A percentile compares a stretch with the other conserved stretches of the same genome.
These are phyloP conservation scores for Coemansia sp. DNA, from an alignment of 192 early-diverging fungal species.

Conservation along the genomic window DNA sequence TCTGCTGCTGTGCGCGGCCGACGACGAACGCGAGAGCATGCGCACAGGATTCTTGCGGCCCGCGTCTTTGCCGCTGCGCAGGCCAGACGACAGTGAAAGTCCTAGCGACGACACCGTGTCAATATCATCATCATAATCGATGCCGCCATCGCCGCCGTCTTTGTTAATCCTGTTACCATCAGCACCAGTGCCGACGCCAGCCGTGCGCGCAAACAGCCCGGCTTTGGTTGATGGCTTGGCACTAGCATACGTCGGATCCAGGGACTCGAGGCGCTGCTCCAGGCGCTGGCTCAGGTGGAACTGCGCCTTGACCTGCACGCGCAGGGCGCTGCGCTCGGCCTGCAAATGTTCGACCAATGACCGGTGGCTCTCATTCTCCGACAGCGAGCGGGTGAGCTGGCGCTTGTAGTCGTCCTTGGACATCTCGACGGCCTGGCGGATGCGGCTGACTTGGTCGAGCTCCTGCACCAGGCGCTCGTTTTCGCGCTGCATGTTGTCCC, in stretches of 20 bases:
- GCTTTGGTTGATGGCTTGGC: neutral
- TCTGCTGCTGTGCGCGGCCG: conserved; percentile 35
- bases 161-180: too few species aligned
- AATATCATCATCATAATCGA: too few species aligned
- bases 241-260: conserved; percentile 16
- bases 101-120: neutral
- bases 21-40: conserved; percentile 18
- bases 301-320: conserved; percentile 47
- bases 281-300: conserved; percentile 47
- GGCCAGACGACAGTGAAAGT: neutral
- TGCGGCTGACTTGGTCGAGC: conserved; percentile 16
- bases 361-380: conserved; percentile 30
- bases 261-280: conserved; percentile 35
- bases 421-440: conserved; percentile 39
- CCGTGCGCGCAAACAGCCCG: too few species aligned
- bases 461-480: conserved; percentile 16
- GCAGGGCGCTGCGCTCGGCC: conserved; percentile 35
- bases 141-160: too few species aligned
- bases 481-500: conserved; percentile 12
- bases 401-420: conserved; percentile 52
- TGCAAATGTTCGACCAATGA: conserved; percentile 28
- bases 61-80: neutral
- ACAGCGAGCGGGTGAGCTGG: conserved; percentile 29
- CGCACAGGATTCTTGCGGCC: neutral
- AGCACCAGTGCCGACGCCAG: too few species aligned